Evolutionary conservation across 257 asterid genomes (phyloP).

Genomic region (Gentiana straminea): DNA sequence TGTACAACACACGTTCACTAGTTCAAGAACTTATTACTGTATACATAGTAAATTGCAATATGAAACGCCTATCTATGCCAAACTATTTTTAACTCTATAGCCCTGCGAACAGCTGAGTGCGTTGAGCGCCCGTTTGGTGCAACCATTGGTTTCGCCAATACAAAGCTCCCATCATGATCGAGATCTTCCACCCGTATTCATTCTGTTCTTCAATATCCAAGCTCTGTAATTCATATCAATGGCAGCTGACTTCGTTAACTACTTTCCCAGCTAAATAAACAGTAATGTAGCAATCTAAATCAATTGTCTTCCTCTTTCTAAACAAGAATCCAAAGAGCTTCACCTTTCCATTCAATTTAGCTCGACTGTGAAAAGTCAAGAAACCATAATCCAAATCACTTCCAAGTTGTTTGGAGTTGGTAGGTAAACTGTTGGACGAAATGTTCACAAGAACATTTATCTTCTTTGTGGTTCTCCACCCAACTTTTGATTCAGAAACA

Average conservation of each 20-base stretch:
- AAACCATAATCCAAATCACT: conserved; percentile 21
- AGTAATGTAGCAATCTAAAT: conserved; percentile 25
- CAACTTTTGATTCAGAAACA: conserved; percentile 12
- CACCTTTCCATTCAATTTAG: conserved; percentile 32
- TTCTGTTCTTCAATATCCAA: too few relatives aligned
- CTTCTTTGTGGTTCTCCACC: conserved; percentile 17
- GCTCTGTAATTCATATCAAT: background rate
- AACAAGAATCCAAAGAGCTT: conserved; percentile 17
- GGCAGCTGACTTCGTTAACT: conserved; percentile 14
- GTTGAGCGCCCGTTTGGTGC: too few relatives aligned
- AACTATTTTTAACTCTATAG: too few relatives aligned
- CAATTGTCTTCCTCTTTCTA: conserved; percentile 28
- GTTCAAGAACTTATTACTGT: too few relatives aligned
- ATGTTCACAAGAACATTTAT: conserved; percentile 13
- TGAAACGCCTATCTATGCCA: too few relatives aligned
- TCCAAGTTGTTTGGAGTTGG: background rate
- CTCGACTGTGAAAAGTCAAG: conserved; percentile 15
- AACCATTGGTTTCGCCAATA: too few relatives aligned
- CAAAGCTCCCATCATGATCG: too few relatives aligned
- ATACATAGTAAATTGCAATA: too few relatives aligned
- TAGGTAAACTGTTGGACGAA: conserved; percentile 6
- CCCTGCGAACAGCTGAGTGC: too few relatives aligned
- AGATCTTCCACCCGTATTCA: too few relatives aligned
- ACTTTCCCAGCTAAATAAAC: conserved; percentile 9
- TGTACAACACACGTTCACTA: too few relatives aligned